Evolutionary conservation across 169 alveolate species (phyloP), one percentile per base, ranked within the genome.

Genomic region (Cryptosporidium tyzzeri): DNA sequence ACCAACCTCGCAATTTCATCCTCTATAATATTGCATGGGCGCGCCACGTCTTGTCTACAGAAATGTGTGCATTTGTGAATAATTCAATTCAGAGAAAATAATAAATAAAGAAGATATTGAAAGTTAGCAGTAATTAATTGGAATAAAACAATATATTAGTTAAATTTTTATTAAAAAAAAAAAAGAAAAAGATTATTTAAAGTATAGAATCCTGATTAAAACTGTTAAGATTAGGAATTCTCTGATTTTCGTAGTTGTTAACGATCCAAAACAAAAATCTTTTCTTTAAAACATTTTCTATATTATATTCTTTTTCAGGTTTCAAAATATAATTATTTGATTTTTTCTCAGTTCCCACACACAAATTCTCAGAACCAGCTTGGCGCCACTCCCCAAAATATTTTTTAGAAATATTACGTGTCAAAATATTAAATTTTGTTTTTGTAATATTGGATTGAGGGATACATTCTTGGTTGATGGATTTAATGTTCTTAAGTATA

Each of bases 251-350:
- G 48, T 33, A 50, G 45, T 71, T 71, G 44, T 55, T 71, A 9
- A 71, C 29, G 48, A 71, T 48, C 85, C 85, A 71, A 10, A 71
- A 71, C 41, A 71, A 16, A 26, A 71, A 51, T 8, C 33, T 71
- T 26, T 71, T 71, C 12, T 71, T 71, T 4, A 71, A 50, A 50
- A 50, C 41, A 21, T 50, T 71, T 12, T 71, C 85, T 2, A 26
- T n/a, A 31, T 45, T 51, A 45, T 9, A 50, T 29, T 31, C 45
- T 71, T 33, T 51, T 29, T 23, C 67, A 16, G 69, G 12, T 1
- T 23, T 23, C 16, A 71, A 18, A 4, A 4, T 31, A 31, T 29
- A 48, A 29, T 23, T 44, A 23, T 1, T 65, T 33, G 23, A 3
- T 33, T 31, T 65, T 31, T 33, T 18, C 26, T 65, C 71, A 0